Conservation (phyloP, 2,329 filamentous ascomycete genomes). For the Passalora sequoiae region DNA sequence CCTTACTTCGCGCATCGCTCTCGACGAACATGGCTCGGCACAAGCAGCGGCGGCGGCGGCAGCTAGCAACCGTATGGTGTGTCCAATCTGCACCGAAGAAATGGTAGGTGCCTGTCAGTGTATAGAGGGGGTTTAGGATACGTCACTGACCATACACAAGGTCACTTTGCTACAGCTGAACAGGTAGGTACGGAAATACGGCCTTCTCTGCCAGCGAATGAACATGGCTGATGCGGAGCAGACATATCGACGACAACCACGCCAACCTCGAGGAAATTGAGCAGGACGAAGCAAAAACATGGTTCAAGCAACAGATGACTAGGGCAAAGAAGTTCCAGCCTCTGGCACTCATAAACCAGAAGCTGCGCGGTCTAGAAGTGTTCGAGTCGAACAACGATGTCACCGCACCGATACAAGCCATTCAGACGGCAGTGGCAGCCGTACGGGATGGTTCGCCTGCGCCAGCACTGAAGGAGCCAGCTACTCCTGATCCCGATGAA, state of each 20-base stretch:
- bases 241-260: conserved; percentile 81
- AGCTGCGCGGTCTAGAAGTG: conserved; percentile 83
- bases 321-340: conserved; percentile 93
- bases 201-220: conserved; percentile 9
- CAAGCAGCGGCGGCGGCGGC: conserved; percentile 53
- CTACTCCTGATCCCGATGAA: conserved; percentile 71
- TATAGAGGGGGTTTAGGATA: too few relatives aligned
- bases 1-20: conserved; percentile 72
- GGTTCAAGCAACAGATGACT: conserved; percentile 91
- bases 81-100: conserved; percentile 97
- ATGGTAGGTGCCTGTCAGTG: conserved; percentile 81
- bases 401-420: conserved; percentile 22
- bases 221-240: conserved; percentile 31
- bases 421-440: conserved; percentile 17
- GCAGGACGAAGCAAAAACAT: conserved; percentile 92
- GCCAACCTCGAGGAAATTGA: conserved; percentile 82
- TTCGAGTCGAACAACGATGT: conserved; percentile 82
- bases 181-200: conserved; percentile 45
- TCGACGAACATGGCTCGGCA: conserved; percentile 55
- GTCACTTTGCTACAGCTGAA: conserved; percentile 91
- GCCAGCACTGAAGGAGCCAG: conserved; percentile 28
- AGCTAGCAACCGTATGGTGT: conserved; percentile 66
- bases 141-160: too few relatives aligned
- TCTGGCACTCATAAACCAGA: conserved; percentile 85
- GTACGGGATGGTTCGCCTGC: conserved; percentile 26